Evolutionary conservation across 108 stramenopile genomes (phyloP), one percentile per base, ranked within the genome.

Genomic region (Cyclotella atomus): DNA sequence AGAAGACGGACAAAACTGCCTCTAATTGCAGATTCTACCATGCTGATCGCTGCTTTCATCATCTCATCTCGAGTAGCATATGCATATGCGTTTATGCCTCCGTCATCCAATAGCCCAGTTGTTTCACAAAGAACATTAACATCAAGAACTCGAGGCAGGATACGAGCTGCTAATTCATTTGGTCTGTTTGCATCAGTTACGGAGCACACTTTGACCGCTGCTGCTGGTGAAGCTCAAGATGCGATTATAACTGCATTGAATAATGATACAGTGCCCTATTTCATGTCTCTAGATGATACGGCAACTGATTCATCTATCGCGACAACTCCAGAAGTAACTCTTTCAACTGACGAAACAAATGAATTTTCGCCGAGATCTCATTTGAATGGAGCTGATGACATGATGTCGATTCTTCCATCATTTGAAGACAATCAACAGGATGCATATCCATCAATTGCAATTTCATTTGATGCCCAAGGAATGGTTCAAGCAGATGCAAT

Each of bases 401-500:
- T n/a, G n/a, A n/a, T n/a, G n/a, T n/a, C n/a, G n/a, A n/a, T n/a
- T n/a, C n/a, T n/a, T n/a, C n/a, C n/a, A n/a, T n/a, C n/a, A n/a
- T n/a, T n/a, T 23, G 5, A n/a, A 52, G 21, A 6, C 20, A 52
- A 23, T 23, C 56, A 57, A 30, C 9, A 57, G 29, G n/a, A 3
- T 32, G 0, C n/a, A 8, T 57, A 32, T 32, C 56, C 56, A 32
- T 57, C 29, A 1, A 57, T 57, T 57, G 56, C 56, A 1, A 57
- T 57, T 16, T 57, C 56, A 29, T 57, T 32, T 30, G 56, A 57
- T 57, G 28, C 56, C n/a, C 2, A 57, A 32, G 56, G 29, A 1
- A 57, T 57, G 56, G 30, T 57, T 32, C 56, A 57, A 57, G 56
- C 56, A 0, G 56, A 57, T 57, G 29, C 29, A 28, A 8, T n/a